Percentiles rank a stretch among this genome's conserved stretches.
These are phyloP conservation scores for Protomyces inundatus DNA, from an alignment of 1,139 yeast genomes.

Conservation along the genomic window DNA sequence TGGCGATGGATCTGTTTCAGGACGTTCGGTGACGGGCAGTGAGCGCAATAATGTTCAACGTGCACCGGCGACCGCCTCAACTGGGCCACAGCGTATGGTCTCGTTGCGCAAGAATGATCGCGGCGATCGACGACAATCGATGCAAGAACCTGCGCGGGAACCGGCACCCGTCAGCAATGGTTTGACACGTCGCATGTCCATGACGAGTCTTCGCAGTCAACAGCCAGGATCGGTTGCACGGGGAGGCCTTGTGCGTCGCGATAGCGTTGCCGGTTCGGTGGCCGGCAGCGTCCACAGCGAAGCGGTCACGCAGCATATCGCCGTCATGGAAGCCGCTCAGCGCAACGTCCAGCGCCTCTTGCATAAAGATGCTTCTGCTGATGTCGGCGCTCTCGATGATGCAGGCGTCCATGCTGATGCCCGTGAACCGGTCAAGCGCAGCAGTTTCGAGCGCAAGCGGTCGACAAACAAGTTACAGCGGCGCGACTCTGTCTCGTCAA, in stretches of 20 bases:
- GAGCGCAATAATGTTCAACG: neutral
- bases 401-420: conserved; percentile 3
- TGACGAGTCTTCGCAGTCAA: neutral
- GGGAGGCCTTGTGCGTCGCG: neutral
- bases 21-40: neutral
- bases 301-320: conserved; percentile 16
- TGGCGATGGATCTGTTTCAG: neutral
- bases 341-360: conserved; percentile 12
- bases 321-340: conserved; percentile 21
- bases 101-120: neutral
- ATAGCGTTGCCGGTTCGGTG: conserved; percentile 9
- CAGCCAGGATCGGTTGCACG: neutral
- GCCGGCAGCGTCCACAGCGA: conserved; percentile 18
- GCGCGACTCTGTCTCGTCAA: conserved; percentile 3
- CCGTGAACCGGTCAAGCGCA: conserved; percentile 3
- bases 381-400: neutral
- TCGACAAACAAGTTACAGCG: conserved; percentile 3
- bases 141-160: neutral
- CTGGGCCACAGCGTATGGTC: neutral
- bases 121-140: neutral
- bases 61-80: neutral
- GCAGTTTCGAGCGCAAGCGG: conserved; percentile 18
- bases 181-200: neutral
- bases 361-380: conserved; percentile 15
- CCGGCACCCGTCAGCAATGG: neutral